A percentile compares a stretch with the other conserved stretches of the same genome.
phyloP scores from a whole-genome alignment of 176 grass and related monocot species.

The Alloteropsis semialata region DNA sequence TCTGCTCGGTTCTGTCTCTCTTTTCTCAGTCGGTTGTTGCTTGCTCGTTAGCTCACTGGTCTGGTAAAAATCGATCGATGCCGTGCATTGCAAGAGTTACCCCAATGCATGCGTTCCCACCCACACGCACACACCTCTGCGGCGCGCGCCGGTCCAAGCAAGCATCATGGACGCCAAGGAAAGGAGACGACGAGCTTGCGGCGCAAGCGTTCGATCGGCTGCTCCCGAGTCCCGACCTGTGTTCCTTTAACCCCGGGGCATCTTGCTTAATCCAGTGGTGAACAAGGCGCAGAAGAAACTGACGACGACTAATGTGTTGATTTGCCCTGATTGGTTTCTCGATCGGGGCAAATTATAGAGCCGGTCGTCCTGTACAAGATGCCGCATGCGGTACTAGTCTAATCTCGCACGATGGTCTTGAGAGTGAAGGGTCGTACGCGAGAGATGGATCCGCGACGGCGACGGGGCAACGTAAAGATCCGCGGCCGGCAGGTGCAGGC shows the following conservation, averaged over 20 bases:
- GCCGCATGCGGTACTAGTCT: not conserved
- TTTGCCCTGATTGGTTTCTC: not conserved
- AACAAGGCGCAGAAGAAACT: not conserved
- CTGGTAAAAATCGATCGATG: not conserved
- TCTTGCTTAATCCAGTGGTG: constrained; percentile 5
- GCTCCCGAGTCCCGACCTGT: not conserved
- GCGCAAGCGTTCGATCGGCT: constrained; percentile 20
- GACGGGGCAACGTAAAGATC: constrained; percentile 37
- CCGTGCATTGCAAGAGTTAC: constrained; percentile 21
- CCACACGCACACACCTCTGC: constrained; percentile 7
- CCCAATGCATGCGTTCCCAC: not conserved
- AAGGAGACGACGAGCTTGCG: not conserved
- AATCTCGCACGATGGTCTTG: not conserved
- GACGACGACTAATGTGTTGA: not conserved
- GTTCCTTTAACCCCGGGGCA: not conserved
- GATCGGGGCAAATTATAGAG: not conserved
- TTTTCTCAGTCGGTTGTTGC: not conserved
- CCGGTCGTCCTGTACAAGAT: not conserved
- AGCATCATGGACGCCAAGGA: constrained; percentile 1
- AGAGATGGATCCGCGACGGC: constrained; percentile 26
- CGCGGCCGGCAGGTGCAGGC: too few species aligned
- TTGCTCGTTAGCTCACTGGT: not conserved
- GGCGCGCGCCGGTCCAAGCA: not conserved
- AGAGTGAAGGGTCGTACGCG: not conserved
- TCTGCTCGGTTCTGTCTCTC: too few species aligned